Base-by-base conservation (phyloP, 108 stramenopile genomes). In the Fragilaria crotonensis region DNA sequence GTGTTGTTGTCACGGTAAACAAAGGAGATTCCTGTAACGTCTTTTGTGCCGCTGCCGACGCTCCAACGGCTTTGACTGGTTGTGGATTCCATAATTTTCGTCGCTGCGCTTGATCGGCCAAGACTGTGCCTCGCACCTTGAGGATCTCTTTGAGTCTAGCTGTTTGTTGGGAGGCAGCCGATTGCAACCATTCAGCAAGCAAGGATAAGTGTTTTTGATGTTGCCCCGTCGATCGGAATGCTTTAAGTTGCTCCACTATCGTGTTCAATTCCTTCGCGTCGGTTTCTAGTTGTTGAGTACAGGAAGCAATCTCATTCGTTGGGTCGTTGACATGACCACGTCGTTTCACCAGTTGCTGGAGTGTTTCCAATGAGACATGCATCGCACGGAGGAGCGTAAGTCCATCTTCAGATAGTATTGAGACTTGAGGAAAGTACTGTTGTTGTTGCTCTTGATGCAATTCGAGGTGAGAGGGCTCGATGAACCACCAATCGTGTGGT, bases 321-420 rank as follows among this genome's bases (percentile, higher is more conserved):
- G 90, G 90, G 62, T 92, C 90, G 57, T 92, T 92, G 47, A 87
- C 86, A 26, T 87, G 85, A 3, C 90, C 90, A 22, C 85, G 62
- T 50, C 83, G 71, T 52, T 85, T 70, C 3, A 92, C 90, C 32
- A 92, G 59, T 0, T 51, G 30, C 62, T 79, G 73, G 5, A 92
- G 52, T 50, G 83, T 70, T 18, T 75, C 62, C 27, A 80, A 59
- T 32, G 75, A 74, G 22, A 45, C 50, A 30, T 92, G 81, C 65
- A 92, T 76, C 3, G 73, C 55, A 2, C 70, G 33, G 28, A 91
- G 60, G 29, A 87, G 59, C 14, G 79, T 58, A 21, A 71, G 62
- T 2, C 85, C 77, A 55, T 87, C 89, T 57, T 78, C 70, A n/a
- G 82, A 54, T 11, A 77, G 60, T 33, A 31, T 30, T 60, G 52